Conservation (phyloP, 192 early-diverging fungal species). For the Gonapodya sp. region DNA sequence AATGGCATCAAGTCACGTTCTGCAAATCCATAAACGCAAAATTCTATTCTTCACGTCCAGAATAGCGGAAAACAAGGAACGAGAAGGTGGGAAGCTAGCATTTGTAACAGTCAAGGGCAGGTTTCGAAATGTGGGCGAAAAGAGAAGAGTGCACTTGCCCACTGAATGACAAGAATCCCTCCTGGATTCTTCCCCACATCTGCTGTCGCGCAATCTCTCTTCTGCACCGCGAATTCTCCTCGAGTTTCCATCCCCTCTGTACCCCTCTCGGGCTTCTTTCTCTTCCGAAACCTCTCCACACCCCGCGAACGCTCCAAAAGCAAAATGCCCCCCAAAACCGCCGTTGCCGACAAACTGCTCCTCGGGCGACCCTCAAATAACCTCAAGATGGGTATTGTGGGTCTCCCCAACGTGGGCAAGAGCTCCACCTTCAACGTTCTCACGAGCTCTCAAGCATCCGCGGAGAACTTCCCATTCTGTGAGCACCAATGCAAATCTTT, state of each 20-base stretch:
- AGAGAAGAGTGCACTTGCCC: not conserved
- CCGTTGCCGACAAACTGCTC: conserved; percentile 61
- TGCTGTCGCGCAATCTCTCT: not conserved
- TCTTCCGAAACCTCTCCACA: not conserved
- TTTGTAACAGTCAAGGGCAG: no score
- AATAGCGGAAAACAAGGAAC: no score
- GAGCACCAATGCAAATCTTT: not conserved
- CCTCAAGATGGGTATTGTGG: conserved; percentile 90
- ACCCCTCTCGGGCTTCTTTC: not conserved
- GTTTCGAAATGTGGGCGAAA: no score
- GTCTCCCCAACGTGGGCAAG: conserved; percentile 93
- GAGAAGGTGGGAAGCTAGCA: no score
- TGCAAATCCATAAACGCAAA: no score
- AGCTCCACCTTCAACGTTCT: conserved; percentile 39
- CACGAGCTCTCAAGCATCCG: conserved; percentile 21
- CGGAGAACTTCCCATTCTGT: conserved; percentile 96
- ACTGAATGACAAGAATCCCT: not conserved
- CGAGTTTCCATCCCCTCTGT: not conserved
- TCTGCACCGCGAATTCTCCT: not conserved
- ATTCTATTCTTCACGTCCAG: no score
- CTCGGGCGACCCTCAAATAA: conserved; percentile 80
- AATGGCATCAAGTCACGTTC: no score
- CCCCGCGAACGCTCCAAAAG: not conserved
- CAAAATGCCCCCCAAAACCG: conserved; percentile 77
- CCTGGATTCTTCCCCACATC: not conserved